A percentile compares a stretch with the other conserved stretches of the same genome.
Evolutionary conservation across 768 basidiomycete genomes (phyloP).

Genomic region (Boletus patriciae): DNA sequence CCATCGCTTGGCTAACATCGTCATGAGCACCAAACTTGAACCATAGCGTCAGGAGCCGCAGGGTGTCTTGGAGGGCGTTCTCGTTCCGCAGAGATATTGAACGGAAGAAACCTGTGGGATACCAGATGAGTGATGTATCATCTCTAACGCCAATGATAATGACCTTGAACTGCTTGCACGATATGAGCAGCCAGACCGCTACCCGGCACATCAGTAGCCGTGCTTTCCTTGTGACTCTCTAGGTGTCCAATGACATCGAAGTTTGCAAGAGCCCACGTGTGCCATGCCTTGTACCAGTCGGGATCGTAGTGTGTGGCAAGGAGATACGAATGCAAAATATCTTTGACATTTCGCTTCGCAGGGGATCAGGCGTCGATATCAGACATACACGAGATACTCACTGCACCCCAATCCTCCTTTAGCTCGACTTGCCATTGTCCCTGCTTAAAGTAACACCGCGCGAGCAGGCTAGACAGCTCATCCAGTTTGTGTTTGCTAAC

Average conservation of each 20-base stretch:
- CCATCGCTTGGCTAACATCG: constrained; percentile 88
- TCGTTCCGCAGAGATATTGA: constrained; percentile 89
- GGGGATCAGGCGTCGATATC: constrained; percentile 11
- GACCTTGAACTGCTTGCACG: constrained; percentile 91
- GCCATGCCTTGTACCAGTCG: constrained; percentile 99
- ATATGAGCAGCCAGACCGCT: constrained; percentile 76
- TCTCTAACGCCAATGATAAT: neutral
- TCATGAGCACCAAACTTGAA: constrained; percentile 94
- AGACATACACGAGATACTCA: constrained; percentile 39
- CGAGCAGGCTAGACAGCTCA: constrained; percentile 83
- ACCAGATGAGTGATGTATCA: constrained; percentile 13
- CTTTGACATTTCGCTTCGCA: constrained; percentile 68
- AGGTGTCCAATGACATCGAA: constrained; percentile 88
- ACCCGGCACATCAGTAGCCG: constrained; percentile 56
- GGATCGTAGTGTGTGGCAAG: constrained; percentile 90
- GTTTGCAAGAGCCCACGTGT: constrained; percentile 96
- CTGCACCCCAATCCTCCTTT: constrained; percentile 75
- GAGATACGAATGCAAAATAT: constrained; percentile 81
- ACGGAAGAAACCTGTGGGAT: constrained; percentile 80
- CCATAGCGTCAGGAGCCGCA: constrained; percentile 93
- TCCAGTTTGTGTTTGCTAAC: constrained; percentile 60
- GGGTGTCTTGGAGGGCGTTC: constrained; percentile 91
- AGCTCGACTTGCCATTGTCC: constrained; percentile 91
- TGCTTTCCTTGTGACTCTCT: constrained; percentile 62
- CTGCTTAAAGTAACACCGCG: constrained; percentile 94